Percentiles rank a stretch among this genome's conserved stretches.
These are phyloP conservation scores for Glycine latifolia DNA, from an alignment of 306 rosid species.

Conservation along the genomic window DNA sequence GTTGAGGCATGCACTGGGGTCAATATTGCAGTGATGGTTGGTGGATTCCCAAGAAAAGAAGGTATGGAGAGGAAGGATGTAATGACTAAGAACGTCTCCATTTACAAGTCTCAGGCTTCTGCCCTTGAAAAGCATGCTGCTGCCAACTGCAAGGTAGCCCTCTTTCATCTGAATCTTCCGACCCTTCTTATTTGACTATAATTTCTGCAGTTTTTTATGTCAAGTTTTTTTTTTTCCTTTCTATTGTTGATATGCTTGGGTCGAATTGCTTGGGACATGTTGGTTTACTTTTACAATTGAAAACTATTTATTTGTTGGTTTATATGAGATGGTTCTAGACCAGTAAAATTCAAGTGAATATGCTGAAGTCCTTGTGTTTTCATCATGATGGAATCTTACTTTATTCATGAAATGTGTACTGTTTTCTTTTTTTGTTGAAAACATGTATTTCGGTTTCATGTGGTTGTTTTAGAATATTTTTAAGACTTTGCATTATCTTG, in stretches of 20 bases:
- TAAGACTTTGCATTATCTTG: constrained; percentile 40
- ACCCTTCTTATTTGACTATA: too few relatives aligned
- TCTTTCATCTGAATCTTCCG: not conserved
- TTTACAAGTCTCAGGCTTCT: constrained; percentile 96
- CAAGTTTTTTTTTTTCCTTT: too few relatives aligned
- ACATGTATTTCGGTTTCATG: constrained; percentile 6
- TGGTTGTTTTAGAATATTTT: not conserved
- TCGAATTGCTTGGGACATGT: not conserved
- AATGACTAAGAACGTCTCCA: constrained; percentile 93
- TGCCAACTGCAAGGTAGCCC: constrained; percentile 87
- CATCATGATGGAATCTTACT: too few relatives aligned
- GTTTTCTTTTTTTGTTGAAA: not conserved
- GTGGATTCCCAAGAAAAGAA: constrained; percentile 99
- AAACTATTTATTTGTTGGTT: constrained; percentile 11
- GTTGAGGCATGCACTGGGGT: constrained; percentile 98
- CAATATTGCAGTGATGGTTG: constrained; percentile 91
- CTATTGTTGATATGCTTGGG: not conserved
- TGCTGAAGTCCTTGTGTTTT: too few relatives aligned
- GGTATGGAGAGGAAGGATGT: constrained; percentile 99
- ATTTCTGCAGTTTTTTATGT: too few relatives aligned
- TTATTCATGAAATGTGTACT: too few relatives aligned
- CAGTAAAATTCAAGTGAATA: not conserved
- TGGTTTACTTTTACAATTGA: not conserved
- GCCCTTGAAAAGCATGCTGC: constrained; percentile 95
- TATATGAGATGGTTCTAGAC: not conserved